A percentile compares a stretch with the other conserved stretches of the same genome.
phyloP scores from a whole-genome alignment of 768 basidiomycete species.

The Paxillus involutus region DNA sequence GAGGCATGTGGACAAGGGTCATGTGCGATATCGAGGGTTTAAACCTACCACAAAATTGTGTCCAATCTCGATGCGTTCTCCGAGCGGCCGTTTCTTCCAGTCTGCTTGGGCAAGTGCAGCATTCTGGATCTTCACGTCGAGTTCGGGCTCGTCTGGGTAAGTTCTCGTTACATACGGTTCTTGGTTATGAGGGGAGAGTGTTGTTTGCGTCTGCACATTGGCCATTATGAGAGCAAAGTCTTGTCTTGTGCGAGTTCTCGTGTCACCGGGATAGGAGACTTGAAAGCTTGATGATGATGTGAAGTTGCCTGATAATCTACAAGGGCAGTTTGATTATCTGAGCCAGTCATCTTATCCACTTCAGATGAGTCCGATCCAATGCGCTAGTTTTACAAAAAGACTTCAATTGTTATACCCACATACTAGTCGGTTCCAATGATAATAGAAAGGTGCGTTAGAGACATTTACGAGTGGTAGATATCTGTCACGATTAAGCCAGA shows the following conservation, averaged over 20 bases:
- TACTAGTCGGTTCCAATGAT: too few relatives aligned
- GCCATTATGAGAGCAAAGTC: constrained; percentile 11
- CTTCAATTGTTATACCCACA: too few relatives aligned
- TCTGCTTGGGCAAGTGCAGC: constrained; percentile 68
- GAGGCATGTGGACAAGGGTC: neutral
- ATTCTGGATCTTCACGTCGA: constrained; percentile 57
- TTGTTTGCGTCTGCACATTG: constrained; percentile 57
- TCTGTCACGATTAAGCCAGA: too few relatives aligned
- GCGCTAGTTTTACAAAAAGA: too few relatives aligned
- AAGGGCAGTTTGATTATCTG: too few relatives aligned
- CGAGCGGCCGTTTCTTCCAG: constrained; percentile 63
- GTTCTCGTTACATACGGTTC: constrained; percentile 53
- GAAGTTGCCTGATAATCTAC: too few relatives aligned
- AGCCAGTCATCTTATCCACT: too few relatives aligned
- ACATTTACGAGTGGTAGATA: too few relatives aligned
- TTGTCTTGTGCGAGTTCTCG: neutral
- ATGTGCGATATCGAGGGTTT: constrained; percentile 1
- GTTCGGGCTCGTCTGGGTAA: constrained; percentile 59
- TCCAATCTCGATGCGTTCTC: constrained; percentile 69
- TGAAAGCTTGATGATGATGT: too few relatives aligned
- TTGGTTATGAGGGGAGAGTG: constrained; percentile 81
- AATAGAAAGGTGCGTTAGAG: too few relatives aligned
- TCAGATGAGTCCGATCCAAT: too few relatives aligned
- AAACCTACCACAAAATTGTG: constrained; percentile 66
- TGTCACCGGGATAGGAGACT: too few relatives aligned